Evolutionary conservation across 169 alveolate genomes (phyloP).

Genomic region (Plasmodium vivax): DNA sequence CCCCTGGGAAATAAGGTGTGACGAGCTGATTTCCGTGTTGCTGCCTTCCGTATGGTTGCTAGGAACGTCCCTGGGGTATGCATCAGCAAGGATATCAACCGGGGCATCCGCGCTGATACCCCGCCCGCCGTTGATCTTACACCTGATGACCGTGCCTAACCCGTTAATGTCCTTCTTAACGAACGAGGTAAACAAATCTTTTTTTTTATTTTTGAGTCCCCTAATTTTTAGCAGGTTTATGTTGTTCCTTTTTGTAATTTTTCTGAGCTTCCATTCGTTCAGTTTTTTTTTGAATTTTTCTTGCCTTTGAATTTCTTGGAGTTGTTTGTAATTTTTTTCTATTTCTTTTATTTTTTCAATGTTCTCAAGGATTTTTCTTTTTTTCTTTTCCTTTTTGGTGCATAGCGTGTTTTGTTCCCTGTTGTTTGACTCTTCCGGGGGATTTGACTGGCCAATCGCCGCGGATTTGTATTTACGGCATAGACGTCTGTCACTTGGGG

Average conservation of each 20-base stretch:
- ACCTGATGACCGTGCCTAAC: not conserved
- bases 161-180: constrained; percentile 24
- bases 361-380: constrained; percentile 47
- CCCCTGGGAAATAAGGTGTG: not conserved
- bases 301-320: constrained; percentile 43
- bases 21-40: not conserved
- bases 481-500: not conserved
- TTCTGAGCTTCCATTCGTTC: constrained; percentile 32
- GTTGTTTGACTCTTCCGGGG: not conserved
- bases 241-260: constrained; percentile 49
- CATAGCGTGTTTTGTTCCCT: not conserved
- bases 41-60: not conserved
- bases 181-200: not conserved
- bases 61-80: not conserved
- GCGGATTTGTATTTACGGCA: not conserved
- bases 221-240: constrained; percentile 42
- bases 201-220: constrained; percentile 21
- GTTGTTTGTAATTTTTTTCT: constrained; percentile 46
- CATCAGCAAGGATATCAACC: too few relatives aligned
- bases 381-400: not conserved
- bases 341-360: constrained; percentile 61
- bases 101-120: too few relatives aligned
- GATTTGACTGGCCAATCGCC: not conserved
- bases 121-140: constrained; percentile 16
- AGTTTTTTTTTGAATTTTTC: constrained; percentile 25